Conservation (phyloP, 2,329 filamentous ascomycete genomes). For the Leptographium wingfieldii region DNA sequence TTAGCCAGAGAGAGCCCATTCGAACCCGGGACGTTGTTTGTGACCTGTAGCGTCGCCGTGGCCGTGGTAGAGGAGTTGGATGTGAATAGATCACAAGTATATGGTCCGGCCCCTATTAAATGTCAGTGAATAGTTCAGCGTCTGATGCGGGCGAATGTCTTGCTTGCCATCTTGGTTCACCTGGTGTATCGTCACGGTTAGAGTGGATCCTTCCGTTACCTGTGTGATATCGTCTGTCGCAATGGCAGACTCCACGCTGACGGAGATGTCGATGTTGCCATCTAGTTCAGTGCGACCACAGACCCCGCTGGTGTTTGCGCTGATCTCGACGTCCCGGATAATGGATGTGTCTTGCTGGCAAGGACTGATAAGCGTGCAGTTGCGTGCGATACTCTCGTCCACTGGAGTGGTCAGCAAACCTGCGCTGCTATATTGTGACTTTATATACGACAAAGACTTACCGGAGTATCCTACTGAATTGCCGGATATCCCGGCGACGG, state of each 20-base stretch:
- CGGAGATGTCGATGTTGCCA: constrained; percentile 1
- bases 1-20: constrained; percentile 4
- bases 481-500: not conserved
- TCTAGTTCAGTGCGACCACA: constrained; percentile 4
- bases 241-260: constrained; percentile 1
- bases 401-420: not conserved
- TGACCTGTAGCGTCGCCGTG: not conserved
- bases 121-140: not conserved
- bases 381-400: constrained; percentile 1
- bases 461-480: not conserved
- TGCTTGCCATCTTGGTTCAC: constrained; percentile 4
- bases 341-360: constrained; percentile 5
- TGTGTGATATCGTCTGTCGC: not conserved
- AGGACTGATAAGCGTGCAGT: constrained; percentile 4
- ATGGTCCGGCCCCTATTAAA: not conserved
- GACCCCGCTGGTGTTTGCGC: not conserved
- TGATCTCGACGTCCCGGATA: constrained; percentile 4
- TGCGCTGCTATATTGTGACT: not conserved
- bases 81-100: constrained; percentile 1
- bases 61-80: not conserved
- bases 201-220: not conserved
- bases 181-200: constrained; percentile 4
- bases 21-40: constrained; percentile 2
- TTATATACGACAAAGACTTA: not conserved
- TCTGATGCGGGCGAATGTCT: not conserved